A percentile compares a stretch with the other conserved stretches of the same genome.
Evolutionary conservation across 169 alveolate species (phyloP).

Genomic region (Theileria equi): DNA sequence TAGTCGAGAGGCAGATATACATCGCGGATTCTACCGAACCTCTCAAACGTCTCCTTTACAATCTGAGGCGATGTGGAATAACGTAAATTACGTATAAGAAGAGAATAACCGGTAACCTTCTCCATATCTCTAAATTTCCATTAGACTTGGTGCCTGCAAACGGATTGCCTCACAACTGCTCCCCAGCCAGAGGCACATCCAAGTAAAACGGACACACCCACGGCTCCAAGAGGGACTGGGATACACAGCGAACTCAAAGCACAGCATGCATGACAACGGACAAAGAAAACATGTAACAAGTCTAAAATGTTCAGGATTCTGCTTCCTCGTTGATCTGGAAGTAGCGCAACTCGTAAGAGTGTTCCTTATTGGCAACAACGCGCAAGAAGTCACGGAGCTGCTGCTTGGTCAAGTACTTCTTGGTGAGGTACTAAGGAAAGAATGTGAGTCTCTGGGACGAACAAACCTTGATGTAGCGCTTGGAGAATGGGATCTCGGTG

Average conservation of each 20-base stretch:
- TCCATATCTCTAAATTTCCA: constrained; percentile 10
- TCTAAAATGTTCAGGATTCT: constrained; percentile 42
- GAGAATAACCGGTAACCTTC: constrained; percentile 66
- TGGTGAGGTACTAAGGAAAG: constrained; percentile 91
- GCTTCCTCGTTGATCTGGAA: constrained; percentile 89
- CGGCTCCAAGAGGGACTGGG: too few species aligned
- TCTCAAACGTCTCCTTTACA: constrained; percentile 80
- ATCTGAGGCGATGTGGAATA: constrained; percentile 77
- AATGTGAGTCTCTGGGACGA: neutral
- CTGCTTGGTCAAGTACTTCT: constrained; percentile 96
- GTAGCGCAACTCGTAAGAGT: constrained; percentile 90
- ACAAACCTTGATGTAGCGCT: constrained; percentile 90
- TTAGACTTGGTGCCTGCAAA: neutral
- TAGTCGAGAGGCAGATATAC: constrained; percentile 84
- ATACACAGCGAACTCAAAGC: too few species aligned
- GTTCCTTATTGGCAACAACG: constrained; percentile 92
- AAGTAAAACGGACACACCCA: too few species aligned
- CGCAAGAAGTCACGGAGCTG: constrained; percentile 96
- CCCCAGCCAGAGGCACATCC: too few species aligned
- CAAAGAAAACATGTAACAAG: neutral
- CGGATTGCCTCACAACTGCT: too few species aligned
- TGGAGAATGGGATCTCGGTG: constrained; percentile 95
- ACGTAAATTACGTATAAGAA: constrained; percentile 77
- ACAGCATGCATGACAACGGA: neutral
- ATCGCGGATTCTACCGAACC: constrained; percentile 82